These are phyloP conservation scores for Apiotrichum veenhuisii DNA, from an alignment of 1,284 basidiomycete species.

Conservation along the genomic window DNA sequence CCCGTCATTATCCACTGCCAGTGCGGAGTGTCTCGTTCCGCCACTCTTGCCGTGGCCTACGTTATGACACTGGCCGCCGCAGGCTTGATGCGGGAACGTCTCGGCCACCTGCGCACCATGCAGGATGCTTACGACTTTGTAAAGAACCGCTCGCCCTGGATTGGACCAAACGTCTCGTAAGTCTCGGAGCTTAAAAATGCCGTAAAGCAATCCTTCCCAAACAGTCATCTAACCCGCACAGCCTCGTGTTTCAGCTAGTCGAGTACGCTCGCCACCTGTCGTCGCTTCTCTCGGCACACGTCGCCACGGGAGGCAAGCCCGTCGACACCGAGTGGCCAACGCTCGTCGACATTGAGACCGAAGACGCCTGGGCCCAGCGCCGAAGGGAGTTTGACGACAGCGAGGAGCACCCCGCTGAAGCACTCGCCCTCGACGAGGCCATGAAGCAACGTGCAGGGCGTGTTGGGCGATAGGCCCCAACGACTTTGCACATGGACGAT, in stretches of 20 bases:
- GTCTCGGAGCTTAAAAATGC: slow-evolving; percentile 43
- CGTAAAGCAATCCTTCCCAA: neutral
- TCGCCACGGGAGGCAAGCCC: slow-evolving; percentile 6
- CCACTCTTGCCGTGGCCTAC: slow-evolving; percentile 86
- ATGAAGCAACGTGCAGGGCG: slow-evolving; percentile 25
- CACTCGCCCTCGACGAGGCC: slow-evolving; percentile 33
- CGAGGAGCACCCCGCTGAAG: slow-evolving; percentile 33
- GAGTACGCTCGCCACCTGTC: slow-evolving; percentile 83
- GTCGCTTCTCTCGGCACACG: slow-evolving; percentile 56
- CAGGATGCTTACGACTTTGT: slow-evolving; percentile 88
- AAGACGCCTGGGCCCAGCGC: slow-evolving; percentile 77
- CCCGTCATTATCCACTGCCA: slow-evolving; percentile 90
- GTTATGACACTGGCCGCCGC: slow-evolving; percentile 88
- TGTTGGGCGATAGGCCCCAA: neutral
- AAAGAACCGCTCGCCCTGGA: slow-evolving; percentile 79
- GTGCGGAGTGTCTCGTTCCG: slow-evolving; percentile 91
- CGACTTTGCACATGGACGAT: neutral
- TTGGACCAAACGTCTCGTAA: slow-evolving; percentile 94
- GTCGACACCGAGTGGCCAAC: slow-evolving; percentile 42
- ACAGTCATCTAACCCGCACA: slow-evolving; percentile 38
- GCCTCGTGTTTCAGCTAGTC: slow-evolving; percentile 91
- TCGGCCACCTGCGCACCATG: slow-evolving; percentile 73
- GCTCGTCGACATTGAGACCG: slow-evolving; percentile 59
- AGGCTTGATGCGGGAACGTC: slow-evolving; percentile 61
- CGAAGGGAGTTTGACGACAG: slow-evolving; percentile 64